phyloP scores from a whole-genome alignment of 208 protist species.

The Trypanosoma caninum region DNA sequence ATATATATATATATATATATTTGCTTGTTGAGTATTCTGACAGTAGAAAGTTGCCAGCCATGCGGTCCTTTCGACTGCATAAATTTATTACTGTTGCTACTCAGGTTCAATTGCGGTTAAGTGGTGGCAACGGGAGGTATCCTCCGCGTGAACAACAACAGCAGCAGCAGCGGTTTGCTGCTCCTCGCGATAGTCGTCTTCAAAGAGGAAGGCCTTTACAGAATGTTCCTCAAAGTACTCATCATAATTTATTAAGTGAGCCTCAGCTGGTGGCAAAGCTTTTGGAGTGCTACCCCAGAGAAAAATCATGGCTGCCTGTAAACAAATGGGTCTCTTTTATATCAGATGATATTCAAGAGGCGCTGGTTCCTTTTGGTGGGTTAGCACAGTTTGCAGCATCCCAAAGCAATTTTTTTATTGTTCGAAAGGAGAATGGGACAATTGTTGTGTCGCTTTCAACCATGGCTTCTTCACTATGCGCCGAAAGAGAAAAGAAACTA shows the following conservation, averaged over 20 bases:
- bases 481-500: slow-evolving; percentile 30
- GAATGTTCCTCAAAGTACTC: not conserved
- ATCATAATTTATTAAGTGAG: slow-evolving; percentile 31
- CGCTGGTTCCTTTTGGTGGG: slow-evolving; percentile 59
- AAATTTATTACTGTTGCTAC: slow-evolving; percentile 3
- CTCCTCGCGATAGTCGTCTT: slow-evolving; percentile 13
- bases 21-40: not conserved
- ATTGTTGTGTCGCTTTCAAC: slow-evolving; percentile 55
- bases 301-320: slow-evolving; percentile 45
- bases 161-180: slow-evolving; percentile 25
- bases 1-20: not conserved
- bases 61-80: slow-evolving; percentile 20
- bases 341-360: slow-evolving; percentile 62
- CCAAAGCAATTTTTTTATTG: slow-evolving; percentile 74
- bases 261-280: slow-evolving; percentile 65
- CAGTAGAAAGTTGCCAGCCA: not conserved
- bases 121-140: slow-evolving; percentile 9
- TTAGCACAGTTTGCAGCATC: slow-evolving; percentile 44
- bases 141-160: slow-evolving; percentile 15
- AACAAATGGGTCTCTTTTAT: slow-evolving; percentile 47
- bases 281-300: slow-evolving; percentile 44
- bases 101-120: slow-evolving; percentile 2
- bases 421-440: slow-evolving; percentile 55
- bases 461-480: slow-evolving; percentile 42
- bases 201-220: slow-evolving; percentile 16